Evolutionary conservation across 176 grass and related monocot species (phyloP).

Genomic region (Echinochloa phyllopogon): DNA sequence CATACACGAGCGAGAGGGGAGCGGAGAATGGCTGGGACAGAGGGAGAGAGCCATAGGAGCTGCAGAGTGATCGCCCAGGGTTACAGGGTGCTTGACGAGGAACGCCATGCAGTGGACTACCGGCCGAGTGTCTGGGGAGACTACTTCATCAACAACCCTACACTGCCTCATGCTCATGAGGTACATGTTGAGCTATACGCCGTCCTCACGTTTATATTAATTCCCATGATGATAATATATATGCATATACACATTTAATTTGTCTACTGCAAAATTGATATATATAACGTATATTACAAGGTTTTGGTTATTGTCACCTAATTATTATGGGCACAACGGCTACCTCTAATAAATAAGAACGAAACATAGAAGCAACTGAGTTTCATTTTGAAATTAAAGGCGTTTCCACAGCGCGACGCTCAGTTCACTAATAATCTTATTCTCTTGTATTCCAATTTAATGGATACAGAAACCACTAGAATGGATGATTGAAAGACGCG

Average conservation of each 20-base stretch:
- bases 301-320: no score
- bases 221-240: no score
- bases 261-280: no score
- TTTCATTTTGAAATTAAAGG: no score
- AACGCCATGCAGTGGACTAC: constrained; percentile 15
- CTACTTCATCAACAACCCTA: constrained; percentile 30
- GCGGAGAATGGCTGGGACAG: neutral
- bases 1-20: neutral
- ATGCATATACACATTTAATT: no score
- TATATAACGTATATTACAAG: no score
- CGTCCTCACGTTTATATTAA: no score
- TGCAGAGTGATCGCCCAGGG: constrained; percentile 31
- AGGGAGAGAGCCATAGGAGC: neutral
- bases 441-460: neutral
- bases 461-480: neutral
- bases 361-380: no score
- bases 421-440: neutral
- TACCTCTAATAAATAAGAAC: no score
- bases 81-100: constrained; percentile 6
- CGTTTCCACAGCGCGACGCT: no score
- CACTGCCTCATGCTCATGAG: neutral
- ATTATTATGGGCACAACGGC: no score
- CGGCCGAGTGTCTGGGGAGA: constrained; percentile 23
- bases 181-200: neutral
- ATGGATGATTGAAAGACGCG: neutral